Evolutionary conservation across 306 rosid genomes (phyloP).

Genomic region (Casuarina glauca): DNA sequence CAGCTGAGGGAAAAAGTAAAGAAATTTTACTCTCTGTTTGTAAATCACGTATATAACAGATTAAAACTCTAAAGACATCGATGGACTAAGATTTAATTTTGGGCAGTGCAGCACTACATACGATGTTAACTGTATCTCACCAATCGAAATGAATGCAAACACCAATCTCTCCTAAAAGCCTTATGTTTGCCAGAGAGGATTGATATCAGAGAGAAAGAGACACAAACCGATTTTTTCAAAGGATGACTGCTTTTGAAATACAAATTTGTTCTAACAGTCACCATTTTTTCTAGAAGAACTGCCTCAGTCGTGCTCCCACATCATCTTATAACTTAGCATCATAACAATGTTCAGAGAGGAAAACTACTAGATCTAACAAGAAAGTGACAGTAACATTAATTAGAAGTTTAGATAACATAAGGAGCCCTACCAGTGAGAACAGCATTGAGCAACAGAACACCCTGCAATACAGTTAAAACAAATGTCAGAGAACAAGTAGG

Average conservation of each 20-base stretch:
- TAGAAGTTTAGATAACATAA: constrained; percentile 9
- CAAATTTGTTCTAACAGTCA: background rate
- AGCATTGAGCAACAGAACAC: constrained; percentile 90
- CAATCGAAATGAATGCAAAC: background rate
- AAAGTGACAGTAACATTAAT: constrained; percentile 3
- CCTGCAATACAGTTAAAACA: constrained; percentile 52
- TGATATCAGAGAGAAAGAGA: too few species aligned
- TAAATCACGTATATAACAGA: background rate
- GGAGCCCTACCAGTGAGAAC: constrained; percentile 79
- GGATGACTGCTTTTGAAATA: background rate
- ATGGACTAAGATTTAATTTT: background rate
- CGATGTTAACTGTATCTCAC: background rate
- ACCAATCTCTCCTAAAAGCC: background rate
- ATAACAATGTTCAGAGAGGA: background rate
- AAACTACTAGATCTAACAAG: constrained; percentile 5
- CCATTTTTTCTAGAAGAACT: background rate
- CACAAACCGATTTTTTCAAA: background rate
- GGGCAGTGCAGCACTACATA: background rate
- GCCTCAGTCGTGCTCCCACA: background rate
- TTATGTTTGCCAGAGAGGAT: too few species aligned
- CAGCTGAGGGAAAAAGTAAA: background rate
- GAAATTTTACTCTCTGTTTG: background rate
- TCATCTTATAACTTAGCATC: background rate
- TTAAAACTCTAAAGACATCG: background rate
- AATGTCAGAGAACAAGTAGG: constrained; percentile 23